These are phyloP conservation scores for Arthrobotrys iridis DNA, from an alignment of 2,329 filamentous ascomycete genomes.

Conservation along the genomic window DNA sequence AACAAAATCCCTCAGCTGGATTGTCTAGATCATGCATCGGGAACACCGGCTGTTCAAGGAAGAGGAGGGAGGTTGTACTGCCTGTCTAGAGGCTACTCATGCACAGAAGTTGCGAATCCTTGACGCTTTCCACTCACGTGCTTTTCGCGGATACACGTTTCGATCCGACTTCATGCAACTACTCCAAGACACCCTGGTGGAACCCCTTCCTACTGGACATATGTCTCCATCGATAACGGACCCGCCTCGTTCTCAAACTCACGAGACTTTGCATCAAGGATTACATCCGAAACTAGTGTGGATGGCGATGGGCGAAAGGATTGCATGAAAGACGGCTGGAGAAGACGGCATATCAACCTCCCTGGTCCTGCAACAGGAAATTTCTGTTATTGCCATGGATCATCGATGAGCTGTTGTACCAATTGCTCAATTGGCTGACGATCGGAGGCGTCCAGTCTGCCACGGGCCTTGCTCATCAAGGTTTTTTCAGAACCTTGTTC, in stretches of 20 bases:
- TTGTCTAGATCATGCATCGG: conserved; percentile 54
- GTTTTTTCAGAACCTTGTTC: conserved; percentile 53
- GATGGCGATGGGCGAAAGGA: conserved; percentile 39
- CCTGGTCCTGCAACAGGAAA: conserved; percentile 53
- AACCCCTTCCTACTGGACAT: conserved; percentile 51
- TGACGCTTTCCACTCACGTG: conserved; percentile 54
- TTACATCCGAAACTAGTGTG: conserved; percentile 55
- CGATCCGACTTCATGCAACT: conserved; percentile 52
- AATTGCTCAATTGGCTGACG: conserved; percentile 53
- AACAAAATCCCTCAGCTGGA: conserved; percentile 54
- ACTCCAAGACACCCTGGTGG: conserved; percentile 41
- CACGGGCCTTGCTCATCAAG: conserved; percentile 51
- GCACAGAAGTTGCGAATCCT: conserved; percentile 53
- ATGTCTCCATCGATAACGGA: conserved; percentile 50
- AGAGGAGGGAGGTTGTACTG: conserved; percentile 28
- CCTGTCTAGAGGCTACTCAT: conserved; percentile 32
- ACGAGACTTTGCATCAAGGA: conserved; percentile 53
- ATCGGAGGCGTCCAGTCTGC: conserved; percentile 50
- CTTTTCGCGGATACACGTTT: conserved; percentile 50
- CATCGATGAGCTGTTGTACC: conserved; percentile 52
- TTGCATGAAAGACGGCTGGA: conserved; percentile 53
- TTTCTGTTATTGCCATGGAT: conserved; percentile 52
- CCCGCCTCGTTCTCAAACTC: conserved; percentile 48
- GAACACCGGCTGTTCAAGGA: conserved; percentile 52
- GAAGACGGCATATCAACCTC: conserved; percentile 54